Base-by-base conservation (phyloP, 495 filamentous ascomycete species). In the Podospora australis region DNA sequence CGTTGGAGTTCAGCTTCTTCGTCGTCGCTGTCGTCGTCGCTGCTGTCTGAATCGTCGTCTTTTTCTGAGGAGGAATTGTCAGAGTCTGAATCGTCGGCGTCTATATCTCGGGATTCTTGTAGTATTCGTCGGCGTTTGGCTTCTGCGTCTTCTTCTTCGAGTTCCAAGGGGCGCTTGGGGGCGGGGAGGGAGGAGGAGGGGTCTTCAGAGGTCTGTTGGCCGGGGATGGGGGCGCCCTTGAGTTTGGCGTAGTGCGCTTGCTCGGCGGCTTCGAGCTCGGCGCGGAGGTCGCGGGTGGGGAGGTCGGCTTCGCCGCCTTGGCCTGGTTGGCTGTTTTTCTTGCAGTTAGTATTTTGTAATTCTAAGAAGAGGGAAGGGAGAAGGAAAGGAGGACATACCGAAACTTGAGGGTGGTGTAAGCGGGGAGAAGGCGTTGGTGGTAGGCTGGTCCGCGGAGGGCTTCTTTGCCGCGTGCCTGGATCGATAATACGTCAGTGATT, bases 351-450 rank as follows among this genome's bases (percentile, higher is more conserved):
- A 41, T 17, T 6, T 28, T 6, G 16, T 19, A 14, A 10, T 17
- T 30, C 4, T 40, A 8, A 10, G 4, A 2, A 11, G 20, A 8
- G 9, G 23, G n/a, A n/a, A 41, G 39, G 4, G 40, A 17, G 17
- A 8, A 40, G 40, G 21, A 2, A n/a, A 7, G 30, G 13, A 14
- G 9, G 1, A 19, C 52, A 20, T 76, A 86, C 82, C 89, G 79
- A 50, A 84, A 81, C 69, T 98, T 98, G 57, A 98, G 80, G 58
- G 86, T 81, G 26, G 84, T 96, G 61, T 97, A 82, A 8, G 92
- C 92, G 4, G 92, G 94, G 2, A 96, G 82, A 9, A 97, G 84
- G 44, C 92, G 83, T 73, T 96, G 92, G 66, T 98, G 92, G 70
- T 96, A 97, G 49, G 92, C 92, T 30, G 88, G 87, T 13, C 92